Evolutionary conservation across 768 basidiomycete genomes (phyloP), one percentile per base, ranked within the genome.

Genomic region (Podaxis sp.): DNA sequence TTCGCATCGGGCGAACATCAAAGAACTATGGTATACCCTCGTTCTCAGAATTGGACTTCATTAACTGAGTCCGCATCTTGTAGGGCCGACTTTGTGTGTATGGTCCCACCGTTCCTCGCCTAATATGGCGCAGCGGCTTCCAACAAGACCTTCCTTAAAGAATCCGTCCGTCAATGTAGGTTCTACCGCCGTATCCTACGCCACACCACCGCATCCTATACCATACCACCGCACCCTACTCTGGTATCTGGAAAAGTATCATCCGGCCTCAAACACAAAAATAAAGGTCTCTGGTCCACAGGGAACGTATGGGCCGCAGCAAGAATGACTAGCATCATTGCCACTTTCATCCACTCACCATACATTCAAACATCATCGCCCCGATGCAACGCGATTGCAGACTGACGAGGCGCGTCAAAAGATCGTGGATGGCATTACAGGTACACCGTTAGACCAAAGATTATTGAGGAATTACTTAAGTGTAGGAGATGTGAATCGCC

Each of bases 281-380:
- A 82, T 54, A 67, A 72, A 0, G 80, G 81, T 2, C 61, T 81
- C 0, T 83, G 82, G 82, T 77, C 78, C 0, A 82, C 80, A 50
- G 85, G 86, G 2, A 91, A 90, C 65, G 88, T 77, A 0, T 91
- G 90, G 90, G 88, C 88, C 0, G 87, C 87, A 1, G 84, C 82
- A 0, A 52, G 60, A 41, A 28, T 28, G 28, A 4, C 28, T 28
- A 4, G 3, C 28, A 28, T 5, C 6, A 28, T 28, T 7, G 28
- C 28, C 4, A 28, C 28, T 7, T 28, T 28, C 28, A 4, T 4
- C 4, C 28, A 28, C 28, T 28, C 28, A 5, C 3, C 28, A 28
- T 28, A 28, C 3, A 28, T 5, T 28, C 3, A 28, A 28, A 28
- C 28, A 28, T 28, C 28, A n/a, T n/a, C n/a, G n/a, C n/a, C n/a